A percentile compares a stretch with the other conserved stretches of the same genome.
phyloP scores from a whole-genome alignment of 1,284 basidiomycete species.

The Fomitopsis palustris region DNA sequence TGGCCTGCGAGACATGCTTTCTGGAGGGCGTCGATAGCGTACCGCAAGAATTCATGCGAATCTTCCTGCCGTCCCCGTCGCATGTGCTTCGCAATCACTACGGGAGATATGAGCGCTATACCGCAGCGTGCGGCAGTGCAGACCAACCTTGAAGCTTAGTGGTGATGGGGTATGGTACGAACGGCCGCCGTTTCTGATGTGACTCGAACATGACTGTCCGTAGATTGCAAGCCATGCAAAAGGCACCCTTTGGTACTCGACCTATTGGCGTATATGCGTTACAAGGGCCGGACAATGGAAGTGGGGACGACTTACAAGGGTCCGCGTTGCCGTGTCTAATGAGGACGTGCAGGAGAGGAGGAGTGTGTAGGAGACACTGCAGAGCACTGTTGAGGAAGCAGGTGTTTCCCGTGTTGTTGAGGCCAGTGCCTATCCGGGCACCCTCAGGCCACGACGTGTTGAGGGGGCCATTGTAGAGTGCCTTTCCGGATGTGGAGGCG shows the following conservation, averaged over 20 bases:
- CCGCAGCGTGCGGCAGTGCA: background rate
- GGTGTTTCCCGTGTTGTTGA: constrained; percentile 93
- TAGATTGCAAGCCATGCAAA: constrained; percentile 80
- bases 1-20: constrained; percentile 76
- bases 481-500: constrained; percentile 9
- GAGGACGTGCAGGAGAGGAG: constrained; percentile 79
- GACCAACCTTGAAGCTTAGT: constrained; percentile 66
- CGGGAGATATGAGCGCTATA: background rate
- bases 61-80: constrained; percentile 94
- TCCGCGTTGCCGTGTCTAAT: constrained; percentile 42
- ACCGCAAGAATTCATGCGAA: constrained; percentile 96
- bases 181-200: constrained; percentile 41
- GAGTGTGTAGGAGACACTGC: constrained; percentile 93
- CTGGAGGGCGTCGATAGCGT: constrained; percentile 90
- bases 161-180: constrained; percentile 62
- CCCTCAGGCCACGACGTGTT: constrained; percentile 55
- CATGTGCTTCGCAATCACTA: constrained; percentile 92
- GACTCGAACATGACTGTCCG: constrained; percentile 51
- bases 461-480: constrained; percentile 48
- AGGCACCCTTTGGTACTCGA: constrained; percentile 43
- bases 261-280: constrained; percentile 37
- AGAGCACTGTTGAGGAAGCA: constrained; percentile 97
- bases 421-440: constrained; percentile 54
- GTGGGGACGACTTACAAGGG: constrained; percentile 31
- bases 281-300: background rate